Percentiles rank a stretch among this genome's conserved stretches.
Evolutionary conservation across 1,284 basidiomycete species (phyloP).

Genomic region (Puccinia horiana): DNA sequence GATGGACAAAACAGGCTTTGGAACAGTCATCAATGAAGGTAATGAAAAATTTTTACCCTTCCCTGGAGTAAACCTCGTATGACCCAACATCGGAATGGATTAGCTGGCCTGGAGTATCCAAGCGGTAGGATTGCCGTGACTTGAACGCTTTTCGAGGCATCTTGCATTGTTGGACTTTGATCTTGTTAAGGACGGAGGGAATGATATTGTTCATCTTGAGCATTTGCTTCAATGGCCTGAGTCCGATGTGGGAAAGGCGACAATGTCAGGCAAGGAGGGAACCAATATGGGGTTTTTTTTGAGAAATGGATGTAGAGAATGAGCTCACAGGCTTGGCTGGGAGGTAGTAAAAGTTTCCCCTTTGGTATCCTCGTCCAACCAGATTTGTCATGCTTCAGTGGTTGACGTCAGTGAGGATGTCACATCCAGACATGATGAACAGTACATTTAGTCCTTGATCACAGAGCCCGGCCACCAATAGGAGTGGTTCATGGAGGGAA

Average conservation of each 20-base stretch:
- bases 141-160: background rate
- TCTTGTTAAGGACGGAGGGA: background rate
- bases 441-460: background rate
- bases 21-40: conserved; percentile 55
- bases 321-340: background rate
- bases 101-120: background rate
- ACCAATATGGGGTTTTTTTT: too few species aligned
- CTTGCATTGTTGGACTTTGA: background rate
- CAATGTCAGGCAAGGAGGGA: background rate
- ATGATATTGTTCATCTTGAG: background rate
- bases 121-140: background rate
- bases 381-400: too few species aligned
- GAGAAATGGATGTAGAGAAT: background rate
- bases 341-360: background rate
- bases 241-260: background rate
- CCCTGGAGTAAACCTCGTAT: background rate
- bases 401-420: background rate
- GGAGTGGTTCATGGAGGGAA: background rate
- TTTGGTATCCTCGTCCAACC: background rate
- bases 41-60: conserved; percentile 55
- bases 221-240: background rate
- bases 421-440: background rate
- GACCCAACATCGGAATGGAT: too few species aligned
- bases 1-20: conserved; percentile 51
- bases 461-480: background rate